Evolutionary conservation across 805 yeast species (phyloP).

Genomic region (Wickerhamiella allomyrinae): DNA sequence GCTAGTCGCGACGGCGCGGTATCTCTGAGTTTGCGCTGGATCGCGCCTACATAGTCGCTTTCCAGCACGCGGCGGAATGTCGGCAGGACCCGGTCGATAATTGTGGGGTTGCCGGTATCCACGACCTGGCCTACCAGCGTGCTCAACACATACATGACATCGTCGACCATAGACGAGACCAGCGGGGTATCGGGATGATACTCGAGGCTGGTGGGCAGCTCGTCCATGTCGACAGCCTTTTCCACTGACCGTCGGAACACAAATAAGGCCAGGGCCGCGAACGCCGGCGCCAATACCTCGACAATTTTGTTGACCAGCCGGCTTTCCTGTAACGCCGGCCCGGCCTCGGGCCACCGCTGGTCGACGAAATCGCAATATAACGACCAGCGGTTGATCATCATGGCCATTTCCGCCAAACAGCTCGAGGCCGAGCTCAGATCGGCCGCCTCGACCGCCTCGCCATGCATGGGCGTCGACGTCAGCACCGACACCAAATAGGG

Average conservation of each 20-base stretch:
- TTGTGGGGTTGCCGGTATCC: constrained; percentile 51
- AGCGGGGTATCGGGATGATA: constrained; percentile 41
- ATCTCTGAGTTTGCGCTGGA: constrained; percentile 34
- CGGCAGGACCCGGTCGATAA: constrained; percentile 40
- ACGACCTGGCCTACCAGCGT: constrained; percentile 49
- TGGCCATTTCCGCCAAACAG: constrained; percentile 52
- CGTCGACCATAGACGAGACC: constrained; percentile 76
- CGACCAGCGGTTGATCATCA: constrained; percentile 72
- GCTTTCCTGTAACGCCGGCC: constrained; percentile 36
- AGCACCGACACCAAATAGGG: constrained; percentile 28
- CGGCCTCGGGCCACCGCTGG: constrained; percentile 37
- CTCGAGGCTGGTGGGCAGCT: constrained; percentile 34
- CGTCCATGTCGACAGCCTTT: constrained; percentile 68
- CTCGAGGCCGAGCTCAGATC: constrained; percentile 55
- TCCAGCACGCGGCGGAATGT: constrained; percentile 48
- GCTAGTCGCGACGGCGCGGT: constrained; percentile 23
- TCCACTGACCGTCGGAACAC: constrained; percentile 67
- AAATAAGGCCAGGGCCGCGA: constrained; percentile 48
- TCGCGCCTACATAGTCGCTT: constrained; percentile 45
- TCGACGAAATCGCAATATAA: constrained; percentile 47
- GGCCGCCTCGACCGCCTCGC: neutral
- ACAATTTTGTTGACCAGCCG: constrained; percentile 43
- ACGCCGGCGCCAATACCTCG: constrained; percentile 40
- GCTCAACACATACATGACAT: constrained; percentile 58
- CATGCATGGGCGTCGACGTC: neutral